Conservation (phyloP, 805 yeast species). For the Yarrowia hollandica region DNA sequence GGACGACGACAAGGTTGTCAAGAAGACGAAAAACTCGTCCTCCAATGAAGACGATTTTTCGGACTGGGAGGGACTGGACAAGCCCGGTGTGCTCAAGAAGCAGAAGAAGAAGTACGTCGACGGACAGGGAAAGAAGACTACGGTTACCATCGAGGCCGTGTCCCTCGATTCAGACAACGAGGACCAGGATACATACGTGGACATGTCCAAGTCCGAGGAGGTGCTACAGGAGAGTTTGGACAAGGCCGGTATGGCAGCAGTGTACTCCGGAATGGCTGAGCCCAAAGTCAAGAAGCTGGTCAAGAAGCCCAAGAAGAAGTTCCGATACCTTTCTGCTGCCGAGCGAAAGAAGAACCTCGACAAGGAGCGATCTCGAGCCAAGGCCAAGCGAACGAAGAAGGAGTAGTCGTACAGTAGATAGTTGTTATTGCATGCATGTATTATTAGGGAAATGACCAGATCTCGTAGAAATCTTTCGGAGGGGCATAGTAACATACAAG, state of each 20-base stretch:
- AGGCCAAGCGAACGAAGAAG: constrained; percentile 25
- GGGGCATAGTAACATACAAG: background rate
- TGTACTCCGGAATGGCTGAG: constrained; percentile 21
- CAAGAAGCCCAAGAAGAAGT: constrained; percentile 29
- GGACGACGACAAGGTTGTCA: background rate
- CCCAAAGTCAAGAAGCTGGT: constrained; percentile 21
- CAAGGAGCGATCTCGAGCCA: constrained; percentile 14
- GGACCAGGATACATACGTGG: constrained; percentile 61
- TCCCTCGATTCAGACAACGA: constrained; percentile 51
- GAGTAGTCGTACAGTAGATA: background rate
- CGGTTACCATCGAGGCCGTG: constrained; percentile 58
- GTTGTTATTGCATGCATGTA: constrained; percentile 14
- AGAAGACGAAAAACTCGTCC: background rate
- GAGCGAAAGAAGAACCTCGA: constrained; percentile 7
- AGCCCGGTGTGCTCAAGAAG: constrained; percentile 48
- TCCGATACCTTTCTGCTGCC: constrained; percentile 12
- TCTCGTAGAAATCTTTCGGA: background rate
- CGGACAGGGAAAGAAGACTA: constrained; percentile 45
- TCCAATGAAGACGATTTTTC: constrained; percentile 42
- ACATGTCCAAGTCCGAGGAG: constrained; percentile 63
- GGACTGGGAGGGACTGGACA: constrained; percentile 48
- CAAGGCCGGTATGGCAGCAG: constrained; percentile 81
- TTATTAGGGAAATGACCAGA: too few relatives aligned
- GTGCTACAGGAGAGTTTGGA: constrained; percentile 72
- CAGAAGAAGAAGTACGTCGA: constrained; percentile 48